These are phyloP conservation scores for Kodamaea leandrae DNA, from an alignment of 805 yeast species.

Conservation along the genomic window DNA sequence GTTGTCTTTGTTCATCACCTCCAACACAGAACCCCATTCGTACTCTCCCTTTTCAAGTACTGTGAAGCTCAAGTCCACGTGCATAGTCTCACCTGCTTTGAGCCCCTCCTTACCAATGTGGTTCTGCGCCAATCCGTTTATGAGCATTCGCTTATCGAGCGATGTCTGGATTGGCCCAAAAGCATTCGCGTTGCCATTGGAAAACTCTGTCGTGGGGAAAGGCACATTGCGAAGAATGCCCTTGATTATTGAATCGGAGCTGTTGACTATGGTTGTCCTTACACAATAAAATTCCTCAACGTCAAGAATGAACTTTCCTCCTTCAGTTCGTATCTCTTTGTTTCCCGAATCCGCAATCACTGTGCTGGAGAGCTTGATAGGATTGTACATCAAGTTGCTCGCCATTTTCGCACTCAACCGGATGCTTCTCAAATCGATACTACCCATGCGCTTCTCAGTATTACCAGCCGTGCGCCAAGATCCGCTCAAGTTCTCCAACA, in stretches of 20 bases:
- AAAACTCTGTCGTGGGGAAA: conserved; percentile 24
- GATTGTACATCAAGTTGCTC: conserved; percentile 43
- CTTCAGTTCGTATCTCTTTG: conserved; percentile 19
- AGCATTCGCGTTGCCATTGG: conserved; percentile 9
- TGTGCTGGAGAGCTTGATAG: conserved; percentile 18
- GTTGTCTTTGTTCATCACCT: conserved; percentile 19
- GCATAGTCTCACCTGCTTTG: conserved; percentile 40
- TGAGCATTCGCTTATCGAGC: conserved; percentile 57
- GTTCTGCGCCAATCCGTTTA: conserved; percentile 68
- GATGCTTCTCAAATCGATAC: conserved; percentile 63
- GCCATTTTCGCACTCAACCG: conserved; percentile 63
- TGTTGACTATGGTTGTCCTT: conserved; percentile 49
- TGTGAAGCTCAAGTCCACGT: conserved; percentile 53
- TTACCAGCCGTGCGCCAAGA: conserved; percentile 49
- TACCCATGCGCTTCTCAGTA: conserved; percentile 44
- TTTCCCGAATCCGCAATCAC: conserved; percentile 28
- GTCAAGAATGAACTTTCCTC: conserved; percentile 30
- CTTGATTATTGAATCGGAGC: conserved; percentile 35
- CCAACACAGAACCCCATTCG: conserved; percentile 63
- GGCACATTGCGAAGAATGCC: conserved; percentile 67
- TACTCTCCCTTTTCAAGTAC: conserved; percentile 76
- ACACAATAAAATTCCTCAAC: conserved; percentile 53
- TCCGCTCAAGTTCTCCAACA: conserved; percentile 61
- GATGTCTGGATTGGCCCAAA: conserved; percentile 25
- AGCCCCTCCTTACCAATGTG: conserved; percentile 36